These are phyloP conservation scores for Ustilago vetiveriae DNA, from an alignment of 1,284 basidiomycete species.

Conservation along the genomic window DNA sequence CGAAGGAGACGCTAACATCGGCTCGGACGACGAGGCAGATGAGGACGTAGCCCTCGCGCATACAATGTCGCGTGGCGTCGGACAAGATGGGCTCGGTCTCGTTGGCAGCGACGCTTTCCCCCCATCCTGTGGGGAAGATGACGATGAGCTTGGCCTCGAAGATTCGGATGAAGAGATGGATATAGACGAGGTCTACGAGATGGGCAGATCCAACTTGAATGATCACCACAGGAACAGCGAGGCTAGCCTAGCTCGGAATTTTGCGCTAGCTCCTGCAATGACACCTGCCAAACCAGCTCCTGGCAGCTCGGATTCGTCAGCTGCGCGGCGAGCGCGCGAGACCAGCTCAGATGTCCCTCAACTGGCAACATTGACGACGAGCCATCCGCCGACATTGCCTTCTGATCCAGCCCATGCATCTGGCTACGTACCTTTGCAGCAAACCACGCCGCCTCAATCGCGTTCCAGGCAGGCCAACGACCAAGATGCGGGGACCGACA, in stretches of 20 bases:
- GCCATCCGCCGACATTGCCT: not conserved
- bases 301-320: slow-evolving; percentile 2
- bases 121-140: slow-evolving; percentile 22
- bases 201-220: slow-evolving; percentile 27
- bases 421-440: slow-evolving; percentile 11
- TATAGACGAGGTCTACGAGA: slow-evolving; percentile 27
- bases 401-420: slow-evolving; percentile 1
- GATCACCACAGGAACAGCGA: slow-evolving; percentile 20
- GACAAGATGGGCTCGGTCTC: slow-evolving; percentile 27
- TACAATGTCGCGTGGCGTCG: slow-evolving; percentile 16
- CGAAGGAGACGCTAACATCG: slow-evolving; percentile 58
- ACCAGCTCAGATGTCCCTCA: slow-evolving; percentile 30
- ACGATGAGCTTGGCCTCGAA: slow-evolving; percentile 41
- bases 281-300: not conserved
- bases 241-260: slow-evolving; percentile 1
- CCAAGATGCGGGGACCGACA: slow-evolving; percentile 32
- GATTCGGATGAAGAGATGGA: slow-evolving; percentile 48
- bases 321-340: slow-evolving; percentile 20
- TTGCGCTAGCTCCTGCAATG: not conserved
- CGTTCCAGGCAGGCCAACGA: slow-evolving; percentile 30
- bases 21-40: slow-evolving; percentile 48
- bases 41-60: slow-evolving; percentile 7
- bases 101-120: slow-evolving; percentile 10
- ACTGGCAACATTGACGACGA: not conserved
- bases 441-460: slow-evolving; percentile 32